Base-by-base conservation (phyloP, 805 yeast genomes). In the Schwanniomyces sp. region DNA sequence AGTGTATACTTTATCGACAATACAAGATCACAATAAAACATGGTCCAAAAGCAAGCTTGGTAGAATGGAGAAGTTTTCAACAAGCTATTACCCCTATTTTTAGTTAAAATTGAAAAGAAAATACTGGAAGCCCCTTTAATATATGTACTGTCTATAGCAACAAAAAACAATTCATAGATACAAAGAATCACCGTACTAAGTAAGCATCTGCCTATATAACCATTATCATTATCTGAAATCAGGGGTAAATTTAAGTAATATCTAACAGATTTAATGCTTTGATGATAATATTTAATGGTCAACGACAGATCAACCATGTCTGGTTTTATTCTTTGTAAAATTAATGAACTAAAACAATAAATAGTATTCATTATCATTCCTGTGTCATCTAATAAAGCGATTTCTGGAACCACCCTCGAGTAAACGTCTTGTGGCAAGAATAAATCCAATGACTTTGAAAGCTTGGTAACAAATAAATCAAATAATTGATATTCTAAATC, bases 331-430 rank as follows among this genome's bases (percentile, higher is more conserved):
- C 73, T 49, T 46, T 64, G 72, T 24, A 65, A 49, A 49, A 66
- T 67, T 34, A 69, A 57, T n/a, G 72, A 65, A 45, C 72, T 63
- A 45, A 72, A 58, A 44, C 72, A 67, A 42, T 66, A 62, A 39
- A 72, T 65, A n/a, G 72, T 56, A 52, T 66, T 62, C 16, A 67
- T 41, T n/a, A 72, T 57, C 69, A 71, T 63, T 21, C 67, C 57
- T 2, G 75, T 67, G 8, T 71, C 74, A 46, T 72, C 76, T 41
- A 60, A 52, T 18, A 72, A 52, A 4, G 76, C 74, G 48, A 72
- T 46, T 44, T 67, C 67, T 2, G 75, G 63, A 1, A 72, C 58
- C 3, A 72, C 54, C 26, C 60, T 61, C 27, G 57, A 55, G 49
- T 67, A 72, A 12, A 60, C 53, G 18, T 62, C 62, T 18, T 56